A percentile compares a stretch with the other conserved stretches of the same genome.
These are phyloP conservation scores for Trifolium repens DNA, from an alignment of 306 rosid genomes.

Conservation along the genomic window DNA sequence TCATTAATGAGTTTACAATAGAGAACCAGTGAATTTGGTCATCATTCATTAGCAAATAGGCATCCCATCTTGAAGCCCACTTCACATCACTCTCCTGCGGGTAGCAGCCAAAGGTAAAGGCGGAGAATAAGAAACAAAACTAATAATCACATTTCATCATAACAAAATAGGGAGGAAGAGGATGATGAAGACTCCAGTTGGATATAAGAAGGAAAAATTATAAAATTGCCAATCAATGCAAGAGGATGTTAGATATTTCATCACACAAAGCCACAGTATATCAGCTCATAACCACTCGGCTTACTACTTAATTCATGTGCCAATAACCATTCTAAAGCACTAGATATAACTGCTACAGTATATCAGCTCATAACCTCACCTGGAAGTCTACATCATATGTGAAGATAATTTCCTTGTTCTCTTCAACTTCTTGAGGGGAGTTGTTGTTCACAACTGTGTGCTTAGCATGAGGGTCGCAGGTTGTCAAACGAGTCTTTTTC, in stretches of 20 bases:
- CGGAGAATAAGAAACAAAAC: conserved; percentile 39
- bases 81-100: conserved; percentile 88
- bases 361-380: conserved; percentile 57
- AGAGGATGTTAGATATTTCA: background rate
- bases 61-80: conserved; percentile 99
- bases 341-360: background rate
- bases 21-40: conserved; percentile 99
- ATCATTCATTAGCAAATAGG: conserved; percentile 91
- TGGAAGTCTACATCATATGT: conserved; percentile 93
- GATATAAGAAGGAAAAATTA: background rate
- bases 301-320: conserved; percentile 22
- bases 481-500: conserved; percentile 68
- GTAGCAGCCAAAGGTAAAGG: conserved; percentile 40
- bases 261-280: background rate
- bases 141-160: conserved; percentile 11
- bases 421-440: conserved; percentile 96
- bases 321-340: conserved; percentile 8
- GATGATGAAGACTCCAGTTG: conserved; percentile 2
- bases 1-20: conserved; percentile 94
- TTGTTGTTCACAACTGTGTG: conserved; percentile 78
- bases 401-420: conserved; percentile 78
- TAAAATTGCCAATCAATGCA: conserved; percentile 1
- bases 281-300: conserved; percentile 20
- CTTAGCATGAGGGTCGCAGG: conserved; percentile 94
- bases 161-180: background rate